Base-by-base conservation (phyloP, 495 filamentous ascomycete genomes). In the Hyaloscypha hepaticicola region DNA sequence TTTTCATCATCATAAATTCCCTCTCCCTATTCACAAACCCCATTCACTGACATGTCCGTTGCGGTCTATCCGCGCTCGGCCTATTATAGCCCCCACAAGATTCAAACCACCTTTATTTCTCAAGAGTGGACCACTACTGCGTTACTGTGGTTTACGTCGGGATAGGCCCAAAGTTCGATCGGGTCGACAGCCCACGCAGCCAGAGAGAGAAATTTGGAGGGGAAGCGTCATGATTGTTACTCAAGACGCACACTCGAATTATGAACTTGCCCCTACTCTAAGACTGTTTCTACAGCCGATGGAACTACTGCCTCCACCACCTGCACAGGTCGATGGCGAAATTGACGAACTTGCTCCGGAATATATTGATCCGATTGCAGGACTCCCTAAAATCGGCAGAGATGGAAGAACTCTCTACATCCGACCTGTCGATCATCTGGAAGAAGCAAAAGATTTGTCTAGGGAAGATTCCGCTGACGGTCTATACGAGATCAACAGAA, bases 141-240 rank as follows among this genome's bases (percentile, higher is more conserved):
- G 96, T 33, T 99, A 93, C 75, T 90, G 88, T 53, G 95, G 96
- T n/a, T 81, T 97, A 38, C 80, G 87, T 51, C 74, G 77, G 55
- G 85, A 90, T 69, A 73, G 70, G 51, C 71, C 73, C 48, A 66
- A 66, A 0, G 66, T 60, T 57, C 73, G 75, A 48, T 65, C 61
- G 24, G 72, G 62, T 19, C 70, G 70, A 48, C 72, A 69, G 60
- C 76, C 38, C 76, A 69, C 45, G 75, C 76, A 1, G 68, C 75
- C 51, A 65, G 77, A 41, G 60, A 83, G 87, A 63, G 92, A 96
- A 64, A 88, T 92, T 26, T 99, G 95, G 95, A 85, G 92, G 75
- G 95, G 95, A 27, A 93, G 86, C 64, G 80, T 98, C 28, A 90
- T 99, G 90, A 95, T 98, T 63, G 92, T 98, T 33, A 97, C 95